These are phyloP conservation scores for Phaeoacremonium minimum DNA, from an alignment of 2,329 filamentous ascomycete genomes.

Conservation along the genomic window DNA sequence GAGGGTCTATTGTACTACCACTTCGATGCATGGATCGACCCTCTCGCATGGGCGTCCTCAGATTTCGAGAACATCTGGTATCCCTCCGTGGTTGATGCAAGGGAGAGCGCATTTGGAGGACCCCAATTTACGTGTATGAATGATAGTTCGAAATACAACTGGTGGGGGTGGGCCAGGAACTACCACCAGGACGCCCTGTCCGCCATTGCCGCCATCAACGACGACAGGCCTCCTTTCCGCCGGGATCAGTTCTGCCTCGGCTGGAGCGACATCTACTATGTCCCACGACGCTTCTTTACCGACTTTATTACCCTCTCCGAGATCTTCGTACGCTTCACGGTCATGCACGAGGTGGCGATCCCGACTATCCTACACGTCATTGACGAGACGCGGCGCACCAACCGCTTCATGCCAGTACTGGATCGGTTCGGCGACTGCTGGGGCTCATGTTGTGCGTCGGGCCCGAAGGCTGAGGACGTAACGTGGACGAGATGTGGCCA, in stretches of 20 bases:
- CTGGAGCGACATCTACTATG: slow-evolving; percentile 27
- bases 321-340: slow-evolving; percentile 14
- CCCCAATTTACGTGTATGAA: slow-evolving; percentile 16
- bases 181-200: slow-evolving; percentile 12
- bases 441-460: slow-evolving; percentile 12
- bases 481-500: slow-evolving; percentile 10
- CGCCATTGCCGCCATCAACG: slow-evolving; percentile 9
- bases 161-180: slow-evolving; percentile 15
- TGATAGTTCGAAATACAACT: slow-evolving; percentile 12
- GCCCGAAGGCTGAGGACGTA: slow-evolving; percentile 10
- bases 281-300: slow-evolving; percentile 23
- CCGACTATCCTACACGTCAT: slow-evolving; percentile 25
- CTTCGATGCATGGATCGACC: slow-evolving; percentile 27
- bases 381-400: slow-evolving; percentile 15
- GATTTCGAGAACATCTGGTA: slow-evolving; percentile 21
- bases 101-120: slow-evolving; percentile 10
- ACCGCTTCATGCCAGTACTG: slow-evolving; percentile 7
- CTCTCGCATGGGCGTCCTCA: slow-evolving; percentile 18
- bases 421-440: slow-evolving; percentile 13
- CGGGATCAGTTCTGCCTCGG: slow-evolving; percentile 20
- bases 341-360: slow-evolving; percentile 25
- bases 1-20: slow-evolving; percentile 24
- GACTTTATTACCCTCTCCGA: slow-evolving; percentile 21
- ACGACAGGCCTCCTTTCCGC: slow-evolving; percentile 12
- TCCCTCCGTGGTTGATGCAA: slow-evolving; percentile 13